A percentile compares a stretch with the other conserved stretches of the same genome.
phyloP scores from a whole-genome alignment of 768 basidiomycete genomes.

The Sutorius australiensis region DNA sequence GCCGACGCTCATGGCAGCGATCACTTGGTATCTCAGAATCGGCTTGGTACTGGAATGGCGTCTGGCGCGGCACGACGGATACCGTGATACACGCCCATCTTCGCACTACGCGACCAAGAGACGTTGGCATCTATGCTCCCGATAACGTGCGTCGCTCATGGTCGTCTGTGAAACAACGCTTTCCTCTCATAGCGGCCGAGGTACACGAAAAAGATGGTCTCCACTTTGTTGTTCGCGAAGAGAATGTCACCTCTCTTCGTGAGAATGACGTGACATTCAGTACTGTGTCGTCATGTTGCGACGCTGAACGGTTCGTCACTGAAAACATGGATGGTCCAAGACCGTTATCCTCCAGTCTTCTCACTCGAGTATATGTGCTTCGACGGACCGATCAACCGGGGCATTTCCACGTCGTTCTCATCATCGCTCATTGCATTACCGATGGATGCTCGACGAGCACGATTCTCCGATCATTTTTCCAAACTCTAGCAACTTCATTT shows the following conservation, averaged over 20 bases:
- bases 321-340: constrained; percentile 32
- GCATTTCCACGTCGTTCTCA: constrained; percentile 41
- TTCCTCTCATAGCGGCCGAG: constrained; percentile 42
- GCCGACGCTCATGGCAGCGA: constrained; percentile 1
- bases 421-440: constrained; percentile 38
- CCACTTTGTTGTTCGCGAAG: constrained; percentile 40
- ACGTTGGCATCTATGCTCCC: constrained; percentile 18
- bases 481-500: constrained; percentile 1
- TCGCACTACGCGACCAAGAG: not conserved
- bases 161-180: constrained; percentile 44
- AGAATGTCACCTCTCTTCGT: constrained; percentile 20
- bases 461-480: constrained; percentile 2
- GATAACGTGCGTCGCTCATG: constrained; percentile 41
- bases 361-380: constrained; percentile 42
- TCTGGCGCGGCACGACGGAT: constrained; percentile 43
- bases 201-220: constrained; percentile 12
- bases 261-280: constrained; percentile 37
- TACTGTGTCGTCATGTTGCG: constrained; percentile 34
- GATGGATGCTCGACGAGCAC: not conserved
- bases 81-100: constrained; percentile 38
- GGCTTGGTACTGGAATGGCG: constrained; percentile 33
- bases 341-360: constrained; percentile 4
- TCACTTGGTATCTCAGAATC: constrained; percentile 37
- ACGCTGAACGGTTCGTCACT: constrained; percentile 33
- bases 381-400: constrained; percentile 36